phyloP scores from a whole-genome alignment of 345 rosid species.

The Salix brachista region DNA sequence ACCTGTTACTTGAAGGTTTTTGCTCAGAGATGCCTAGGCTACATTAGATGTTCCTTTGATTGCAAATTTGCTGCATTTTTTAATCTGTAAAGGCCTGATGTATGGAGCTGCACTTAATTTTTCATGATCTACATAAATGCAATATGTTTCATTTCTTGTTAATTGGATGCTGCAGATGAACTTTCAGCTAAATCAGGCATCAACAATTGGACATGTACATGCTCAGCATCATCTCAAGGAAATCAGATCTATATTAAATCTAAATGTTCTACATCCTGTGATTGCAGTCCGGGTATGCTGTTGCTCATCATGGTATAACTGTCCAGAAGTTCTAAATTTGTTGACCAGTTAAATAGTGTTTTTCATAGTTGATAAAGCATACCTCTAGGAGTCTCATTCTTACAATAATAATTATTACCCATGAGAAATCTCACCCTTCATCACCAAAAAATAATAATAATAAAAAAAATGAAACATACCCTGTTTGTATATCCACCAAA shows the following conservation, averaged over 20 bases:
- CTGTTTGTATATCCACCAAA: background rate
- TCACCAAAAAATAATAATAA: background rate
- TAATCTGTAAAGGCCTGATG: background rate
- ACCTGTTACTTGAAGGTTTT: background rate
- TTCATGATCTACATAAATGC: background rate
- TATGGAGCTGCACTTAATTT: background rate
- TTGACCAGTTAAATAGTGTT: background rate
- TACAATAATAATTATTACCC: background rate
- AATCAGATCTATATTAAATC: constrained; percentile 45
- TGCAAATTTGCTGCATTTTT: constrained; percentile 1
- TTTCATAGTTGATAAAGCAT: background rate
- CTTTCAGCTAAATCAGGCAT: constrained; percentile 39
- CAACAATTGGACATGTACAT: constrained; percentile 67
- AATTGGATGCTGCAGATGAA: constrained; percentile 37
- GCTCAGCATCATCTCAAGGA: constrained; percentile 43
- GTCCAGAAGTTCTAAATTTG: background rate
- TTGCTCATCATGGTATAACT: constrained; percentile 5
- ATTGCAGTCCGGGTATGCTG: constrained; percentile 67
- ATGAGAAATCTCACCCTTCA: background rate
- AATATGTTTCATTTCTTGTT: constrained; percentile 1
- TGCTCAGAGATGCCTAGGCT: constrained; percentile 1
- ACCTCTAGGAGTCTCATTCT: background rate
- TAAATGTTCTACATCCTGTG: constrained; percentile 78
- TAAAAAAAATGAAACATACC: background rate
- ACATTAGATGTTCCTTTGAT: background rate